phyloP scores from a whole-genome alignment of 768 basidiomycete genomes.

The Lyophyllum shimeji region DNA sequence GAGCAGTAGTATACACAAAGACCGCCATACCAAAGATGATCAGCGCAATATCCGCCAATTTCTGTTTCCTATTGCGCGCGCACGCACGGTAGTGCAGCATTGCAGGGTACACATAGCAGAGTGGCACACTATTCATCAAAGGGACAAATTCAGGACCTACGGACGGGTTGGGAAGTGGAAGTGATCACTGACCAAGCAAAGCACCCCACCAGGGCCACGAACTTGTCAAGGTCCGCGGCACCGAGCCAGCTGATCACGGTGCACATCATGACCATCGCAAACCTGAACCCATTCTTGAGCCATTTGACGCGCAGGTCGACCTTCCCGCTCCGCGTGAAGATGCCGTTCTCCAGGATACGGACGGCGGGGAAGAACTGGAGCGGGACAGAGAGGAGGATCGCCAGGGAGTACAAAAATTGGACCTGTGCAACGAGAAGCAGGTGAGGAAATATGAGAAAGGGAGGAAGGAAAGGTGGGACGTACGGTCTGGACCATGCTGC shows the following conservation, averaged over 20 bases:
- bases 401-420: conserved; percentile 87
- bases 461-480: conserved; percentile 25
- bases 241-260: conserved; percentile 83
- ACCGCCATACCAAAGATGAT: conserved; percentile 74
- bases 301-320: conserved; percentile 81
- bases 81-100: conserved; percentile 91
- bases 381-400: conserved; percentile 89
- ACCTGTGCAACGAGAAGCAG: conserved; percentile 39
- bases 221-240: conserved; percentile 90
- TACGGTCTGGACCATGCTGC: conserved; percentile 86
- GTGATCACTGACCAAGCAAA: conserved; percentile 78
- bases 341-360: conserved; percentile 93
- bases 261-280: conserved; percentile 72
- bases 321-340: conserved; percentile 90
- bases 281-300: conserved; percentile 92
- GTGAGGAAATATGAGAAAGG: neutral
- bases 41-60: conserved; percentile 66
- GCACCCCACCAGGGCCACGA: conserved; percentile 89
- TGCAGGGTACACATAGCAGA: conserved; percentile 93
- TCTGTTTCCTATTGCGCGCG: conserved; percentile 67
- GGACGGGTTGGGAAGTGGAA: neutral
- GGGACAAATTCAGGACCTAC: neutral
- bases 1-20: conserved; percentile 75
- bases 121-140: conserved; percentile 74
- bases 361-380: conserved; percentile 98